Percentiles rank a stretch among this genome's conserved stretches.
Conservation (phyloP, 2,329 filamentous ascomycete species). For the Botrytis porri region DNA sequence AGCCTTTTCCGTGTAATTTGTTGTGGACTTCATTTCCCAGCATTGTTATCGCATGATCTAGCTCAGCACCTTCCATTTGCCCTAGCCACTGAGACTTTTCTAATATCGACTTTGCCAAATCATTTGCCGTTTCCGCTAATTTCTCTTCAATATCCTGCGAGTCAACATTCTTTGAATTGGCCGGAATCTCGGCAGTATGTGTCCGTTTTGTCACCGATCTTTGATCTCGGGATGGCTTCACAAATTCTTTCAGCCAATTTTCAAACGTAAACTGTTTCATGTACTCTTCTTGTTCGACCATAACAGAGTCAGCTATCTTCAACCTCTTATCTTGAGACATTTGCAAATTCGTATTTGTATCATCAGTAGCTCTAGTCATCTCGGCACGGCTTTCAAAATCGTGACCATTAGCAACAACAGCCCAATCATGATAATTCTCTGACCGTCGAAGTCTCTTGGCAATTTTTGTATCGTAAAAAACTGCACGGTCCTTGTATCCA, state of each 20-base stretch:
- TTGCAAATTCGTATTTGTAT: background rate
- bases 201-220: background rate
- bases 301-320: background rate
- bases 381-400: background rate
- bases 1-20: background rate
- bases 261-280: background rate
- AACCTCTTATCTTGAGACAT: background rate
- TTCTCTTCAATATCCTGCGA: constrained; percentile 1
- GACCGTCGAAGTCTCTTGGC: background rate
- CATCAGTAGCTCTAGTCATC: background rate
- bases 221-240: background rate
- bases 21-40: background rate
- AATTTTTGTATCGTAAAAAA: background rate
- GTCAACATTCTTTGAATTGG: background rate
- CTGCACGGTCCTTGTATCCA: background rate
- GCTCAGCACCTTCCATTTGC: background rate
- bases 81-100: background rate
- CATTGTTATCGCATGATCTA: background rate
- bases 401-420: background rate
- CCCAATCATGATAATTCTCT: background rate
- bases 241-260: background rate
- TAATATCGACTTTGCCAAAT: background rate
- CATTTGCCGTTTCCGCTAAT: background rate
- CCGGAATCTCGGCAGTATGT: background rate
- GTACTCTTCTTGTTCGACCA: background rate